Base-by-base conservation (phyloP, 1,139 yeast genomes). In the Sugiyamaella pinicola region DNA sequence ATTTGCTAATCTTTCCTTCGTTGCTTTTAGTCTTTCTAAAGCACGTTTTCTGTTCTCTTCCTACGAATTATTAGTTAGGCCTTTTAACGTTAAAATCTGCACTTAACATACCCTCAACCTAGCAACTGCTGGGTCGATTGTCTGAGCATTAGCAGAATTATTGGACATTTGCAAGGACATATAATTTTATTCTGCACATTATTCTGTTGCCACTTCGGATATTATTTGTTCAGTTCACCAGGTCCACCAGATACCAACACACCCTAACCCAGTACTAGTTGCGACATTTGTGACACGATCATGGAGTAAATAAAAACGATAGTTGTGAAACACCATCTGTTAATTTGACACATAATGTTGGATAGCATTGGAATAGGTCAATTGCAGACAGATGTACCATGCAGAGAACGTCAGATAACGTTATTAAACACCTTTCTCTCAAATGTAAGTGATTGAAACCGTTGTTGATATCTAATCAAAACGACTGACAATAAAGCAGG, bases 11-110 rank as follows among this genome's bases (percentile, higher is more conserved):
- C 60, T 64, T 37, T 58, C 60, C 44, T 73, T 80, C 46, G 80
- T 73, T 51, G 76, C 77, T 53, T 78, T 75, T 26, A 84, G 74
- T 57, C 84, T 69, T 52, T 81, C 85, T 17, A 82, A 64, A 0
- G 89, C 90, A 54, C 77, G 72, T 39, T 78, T 75, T 53, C 89
- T 71, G 61, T 83, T 82, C 17, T 78, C 81, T 44, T 81, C 86
- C 51, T 47, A 46, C 12, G 24, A 17, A 15, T n/a, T 37, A 21
- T 37, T 17, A 37, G 41, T 37, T 37, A 15, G 26, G 5, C 13
- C 29, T 12, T n/a, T 7, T 21, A 38, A 10, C 29, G 13, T 8
- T 4, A 13, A n/a, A 31, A 12, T 12, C 10, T 17, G 4, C 17
- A 31, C n/a, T 5, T 35, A 38, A 38, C 42, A n/a, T 38, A 38